Percentiles rank a stretch among this genome's conserved stretches.
phyloP scores from a whole-genome alignment of 1,139 yeast species.

The Diutina scorzettiae region DNA sequence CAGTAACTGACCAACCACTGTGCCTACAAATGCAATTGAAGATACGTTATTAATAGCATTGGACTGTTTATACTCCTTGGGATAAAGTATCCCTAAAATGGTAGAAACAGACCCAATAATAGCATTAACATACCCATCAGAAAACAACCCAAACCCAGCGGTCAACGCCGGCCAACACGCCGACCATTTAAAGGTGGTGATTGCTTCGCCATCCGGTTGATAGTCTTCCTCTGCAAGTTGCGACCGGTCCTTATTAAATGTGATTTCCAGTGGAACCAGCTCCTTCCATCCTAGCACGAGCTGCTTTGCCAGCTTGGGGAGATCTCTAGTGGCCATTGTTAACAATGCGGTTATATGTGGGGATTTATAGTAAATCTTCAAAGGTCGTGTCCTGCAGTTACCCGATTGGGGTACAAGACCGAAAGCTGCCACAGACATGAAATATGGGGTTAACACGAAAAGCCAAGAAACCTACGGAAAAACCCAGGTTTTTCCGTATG shows the following conservation, averaged over 20 bases:
- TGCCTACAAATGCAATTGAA: constrained; percentile 86
- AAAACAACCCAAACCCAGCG: constrained; percentile 84
- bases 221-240: constrained; percentile 2
- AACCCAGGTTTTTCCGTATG: too few relatives aligned
- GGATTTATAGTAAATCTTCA: not conserved
- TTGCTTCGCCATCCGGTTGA: constrained; percentile 9
- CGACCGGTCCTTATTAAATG: constrained; percentile 15
- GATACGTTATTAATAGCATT: constrained; percentile 67
- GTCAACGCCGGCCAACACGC: constrained; percentile 64
- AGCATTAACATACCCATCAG: constrained; percentile 85
- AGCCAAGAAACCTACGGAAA: too few relatives aligned
- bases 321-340: constrained; percentile 37
- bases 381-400: not conserved
- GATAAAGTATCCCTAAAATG: constrained; percentile 54
- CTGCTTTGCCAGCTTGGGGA: constrained; percentile 32
- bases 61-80: constrained; percentile 46
- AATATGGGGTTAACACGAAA: too few relatives aligned
- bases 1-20: constrained; percentile 72
- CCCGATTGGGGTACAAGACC: not conserved
- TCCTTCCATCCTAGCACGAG: constrained; percentile 28
- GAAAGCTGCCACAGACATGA: too few relatives aligned
- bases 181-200: not conserved
- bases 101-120: constrained; percentile 69
- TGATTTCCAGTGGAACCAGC: constrained; percentile 24
- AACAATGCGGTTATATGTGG: not conserved